These are phyloP conservation scores for Mycena indigotica DNA, from an alignment of 768 basidiomycete genomes.

Conservation along the genomic window DNA sequence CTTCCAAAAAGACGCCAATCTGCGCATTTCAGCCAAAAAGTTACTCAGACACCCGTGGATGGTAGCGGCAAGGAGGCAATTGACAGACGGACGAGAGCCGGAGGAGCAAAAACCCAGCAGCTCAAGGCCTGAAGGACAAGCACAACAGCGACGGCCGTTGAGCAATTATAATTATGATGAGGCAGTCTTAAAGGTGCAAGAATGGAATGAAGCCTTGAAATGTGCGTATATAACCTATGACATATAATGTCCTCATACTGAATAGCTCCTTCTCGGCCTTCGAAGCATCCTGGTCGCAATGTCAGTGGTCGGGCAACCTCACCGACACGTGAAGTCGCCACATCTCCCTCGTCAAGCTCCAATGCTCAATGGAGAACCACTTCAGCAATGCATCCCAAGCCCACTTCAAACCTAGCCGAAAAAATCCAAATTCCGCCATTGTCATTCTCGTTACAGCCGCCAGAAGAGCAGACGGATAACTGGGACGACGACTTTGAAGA, in stretches of 20 bases:
- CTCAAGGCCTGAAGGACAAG: slow-evolving; percentile 35
- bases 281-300: slow-evolving; percentile 60
- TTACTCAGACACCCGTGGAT: slow-evolving; percentile 96
- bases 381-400: slow-evolving; percentile 28
- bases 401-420: slow-evolving; percentile 41
- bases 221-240: slow-evolving; percentile 47
- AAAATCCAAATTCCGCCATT: slow-evolving; percentile 65
- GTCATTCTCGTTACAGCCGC: slow-evolving; percentile 66
- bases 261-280: slow-evolving; percentile 70
- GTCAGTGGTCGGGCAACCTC: slow-evolving; percentile 45
- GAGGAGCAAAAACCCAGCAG: slow-evolving; percentile 34
- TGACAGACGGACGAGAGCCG: slow-evolving; percentile 44
- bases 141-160: slow-evolving; percentile 41
- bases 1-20: slow-evolving; percentile 96
- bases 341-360: slow-evolving; percentile 19
- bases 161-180: slow-evolving; percentile 93
- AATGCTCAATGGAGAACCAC: slow-evolving; percentile 29
- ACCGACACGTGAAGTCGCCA: slow-evolving; percentile 39
- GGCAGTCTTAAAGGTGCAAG: slow-evolving; percentile 91
- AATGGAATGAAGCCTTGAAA: slow-evolving; percentile 98
- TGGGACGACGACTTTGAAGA: slow-evolving; percentile 99
- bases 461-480: slow-evolving; percentile 89
- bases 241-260: slow-evolving; percentile 13
- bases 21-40: slow-evolving; percentile 93
- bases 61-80: slow-evolving; percentile 78